phyloP scores from a whole-genome alignment of 2,329 filamentous ascomycete genomes.

The Hypoxylon sp. region DNA sequence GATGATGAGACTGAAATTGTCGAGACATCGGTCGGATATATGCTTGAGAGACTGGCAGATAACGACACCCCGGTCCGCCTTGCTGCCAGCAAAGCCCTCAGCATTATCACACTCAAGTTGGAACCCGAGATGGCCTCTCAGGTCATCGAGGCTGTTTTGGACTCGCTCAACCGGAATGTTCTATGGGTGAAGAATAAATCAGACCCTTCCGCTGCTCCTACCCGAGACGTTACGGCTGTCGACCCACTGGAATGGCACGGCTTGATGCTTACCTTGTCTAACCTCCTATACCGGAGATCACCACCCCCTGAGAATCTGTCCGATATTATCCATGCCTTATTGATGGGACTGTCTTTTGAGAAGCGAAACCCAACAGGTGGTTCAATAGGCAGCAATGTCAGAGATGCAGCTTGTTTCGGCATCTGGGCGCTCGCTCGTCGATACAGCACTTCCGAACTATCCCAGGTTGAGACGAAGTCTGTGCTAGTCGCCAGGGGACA shows the following conservation, averaged over 20 bases:
- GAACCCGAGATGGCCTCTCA: conserved; percentile 83
- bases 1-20: conserved; percentile 63
- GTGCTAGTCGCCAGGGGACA: conserved; percentile 53
- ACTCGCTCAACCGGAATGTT: conserved; percentile 68
- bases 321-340: conserved; percentile 77
- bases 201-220: conserved; percentile 46
- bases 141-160: conserved; percentile 86
- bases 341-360: conserved; percentile 86
- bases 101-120: conserved; percentile 83
- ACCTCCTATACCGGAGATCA: conserved; percentile 85
- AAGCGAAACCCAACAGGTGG: conserved; percentile 85
- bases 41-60: conserved; percentile 81
- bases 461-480: conserved; percentile 64
- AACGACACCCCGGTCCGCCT: conserved; percentile 91
- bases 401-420: conserved; percentile 95
- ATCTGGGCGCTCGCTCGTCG: conserved; percentile 91
- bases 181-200: conserved; percentile 58
- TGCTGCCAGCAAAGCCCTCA: conserved; percentile 91
- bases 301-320: conserved; percentile 75
- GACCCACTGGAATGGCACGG: conserved; percentile 92
- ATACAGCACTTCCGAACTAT: conserved; percentile 82
- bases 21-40: conserved; percentile 82
- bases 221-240: conserved; percentile 74
- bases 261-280: conserved; percentile 83
- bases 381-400: conserved; percentile 86